Evolutionary conservation across 768 basidiomycete species (phyloP), one percentile per base, ranked within the genome.

Genomic region (Lactarius trivialis): DNA sequence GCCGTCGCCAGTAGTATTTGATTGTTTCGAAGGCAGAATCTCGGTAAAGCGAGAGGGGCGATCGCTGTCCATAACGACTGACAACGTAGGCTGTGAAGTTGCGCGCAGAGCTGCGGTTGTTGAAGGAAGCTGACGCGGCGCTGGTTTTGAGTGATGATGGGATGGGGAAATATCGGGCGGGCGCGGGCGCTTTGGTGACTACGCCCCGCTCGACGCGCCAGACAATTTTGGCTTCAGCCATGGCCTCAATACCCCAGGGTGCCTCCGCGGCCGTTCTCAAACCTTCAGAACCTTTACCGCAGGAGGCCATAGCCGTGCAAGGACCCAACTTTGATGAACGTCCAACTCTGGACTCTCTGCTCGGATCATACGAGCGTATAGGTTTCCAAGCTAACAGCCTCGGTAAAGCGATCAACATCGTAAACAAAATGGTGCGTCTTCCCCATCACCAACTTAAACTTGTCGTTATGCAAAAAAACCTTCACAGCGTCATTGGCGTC

Each of bases 311-410:
- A 15, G 76, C 88, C 3, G 91, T 98, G 21, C 76, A 85, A 71
- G 97, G 97, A 0, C 97, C 97, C 12, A 81, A 95, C 73, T 90
- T 98, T 68, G 88, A 91, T 65, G 72, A 81, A n/a, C 73, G 78
- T 1, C 70, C 83, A 24, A 84, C 84, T 52, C 76, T 99, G 30
- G 78, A 86, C 49, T 76, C 81, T 37, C 81, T 99, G 65, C 74
- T 99, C 41, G 72, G 76, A 37, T 86, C 83, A 69, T 99, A 97
- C 76, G 85, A 90, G 70, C 82, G 86, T 36, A 97, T 98, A 56
- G 97, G 97, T 21, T 99, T 98, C 71, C 97, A 99, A 73, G 97
- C 97, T n/a, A 95, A 86, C 57, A 93, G 91, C 60, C 76, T 99
- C 2, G 90, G 90, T 2, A 84, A 80, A 67, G 96, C 95, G 1